These are phyloP conservation scores for Boechera retrofracta DNA, from an alignment of 345 rosid species.

Conservation along the genomic window DNA sequence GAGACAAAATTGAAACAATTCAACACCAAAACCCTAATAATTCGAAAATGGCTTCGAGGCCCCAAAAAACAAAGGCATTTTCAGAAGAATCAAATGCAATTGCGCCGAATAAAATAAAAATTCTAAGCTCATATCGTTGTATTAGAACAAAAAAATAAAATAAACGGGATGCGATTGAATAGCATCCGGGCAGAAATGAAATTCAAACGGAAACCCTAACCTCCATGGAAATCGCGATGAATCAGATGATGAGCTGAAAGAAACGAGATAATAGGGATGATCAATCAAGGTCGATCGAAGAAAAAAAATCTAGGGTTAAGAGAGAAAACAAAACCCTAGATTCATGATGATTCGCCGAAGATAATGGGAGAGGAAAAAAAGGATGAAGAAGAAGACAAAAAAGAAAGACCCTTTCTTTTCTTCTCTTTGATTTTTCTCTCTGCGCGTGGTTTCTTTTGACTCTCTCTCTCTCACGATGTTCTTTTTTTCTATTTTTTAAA, in stretches of 20 bases:
- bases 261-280: background rate
- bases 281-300: slow-evolving; percentile 27
- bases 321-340: slow-evolving; percentile 44
- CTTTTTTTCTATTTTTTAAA: background rate
- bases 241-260: slow-evolving; percentile 27
- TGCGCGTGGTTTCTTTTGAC: slow-evolving; percentile 41
- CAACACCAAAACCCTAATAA: background rate
- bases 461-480: slow-evolving; percentile 38
- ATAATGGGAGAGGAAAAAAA: slow-evolving; percentile 40
- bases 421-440: slow-evolving; percentile 1
- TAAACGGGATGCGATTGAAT: background rate
- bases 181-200: background rate
- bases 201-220: slow-evolving; percentile 41
- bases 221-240: slow-evolving; percentile 43
- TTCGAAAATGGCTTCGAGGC: background rate
- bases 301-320: slow-evolving; percentile 36
- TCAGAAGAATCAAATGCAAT: slow-evolving; percentile 15
- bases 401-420: slow-evolving; percentile 25
- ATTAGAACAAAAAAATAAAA: background rate
- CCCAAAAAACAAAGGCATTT: slow-evolving; percentile 2
- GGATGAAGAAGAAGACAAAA: background rate
- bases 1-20: background rate
- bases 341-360: slow-evolving; percentile 40
- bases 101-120: slow-evolving; percentile 21
- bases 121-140: background rate